Conservation (phyloP, 225 moss, liverwort and hornwort species). For the Bryoerythrophyllum caledonicum region DNA sequence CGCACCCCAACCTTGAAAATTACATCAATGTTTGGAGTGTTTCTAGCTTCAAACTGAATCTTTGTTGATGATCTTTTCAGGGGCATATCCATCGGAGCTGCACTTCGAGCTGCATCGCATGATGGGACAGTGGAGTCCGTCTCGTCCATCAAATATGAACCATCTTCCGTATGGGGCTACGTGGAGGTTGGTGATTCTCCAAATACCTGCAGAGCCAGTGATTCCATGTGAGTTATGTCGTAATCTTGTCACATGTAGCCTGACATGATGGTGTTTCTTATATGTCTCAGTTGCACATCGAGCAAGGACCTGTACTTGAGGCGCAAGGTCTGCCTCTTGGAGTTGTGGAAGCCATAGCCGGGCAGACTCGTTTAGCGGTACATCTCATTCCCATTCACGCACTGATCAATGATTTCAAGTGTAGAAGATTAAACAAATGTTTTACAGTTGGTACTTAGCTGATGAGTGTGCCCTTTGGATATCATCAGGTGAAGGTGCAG, state of each 20-base stretch:
- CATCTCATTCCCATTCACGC: background rate
- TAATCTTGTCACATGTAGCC: background rate
- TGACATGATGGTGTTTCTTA: background rate
- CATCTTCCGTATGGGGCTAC: slow-evolving; percentile 87
- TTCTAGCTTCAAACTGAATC: no score
- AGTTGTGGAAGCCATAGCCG: slow-evolving; percentile 94
- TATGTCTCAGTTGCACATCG: slow-evolving; percentile 86
- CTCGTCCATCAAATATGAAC: slow-evolving; percentile 62
- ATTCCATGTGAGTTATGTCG: no score
- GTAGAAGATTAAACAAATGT: no score
- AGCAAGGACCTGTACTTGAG: slow-evolving; percentile 94
- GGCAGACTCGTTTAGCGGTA: slow-evolving; percentile 88
- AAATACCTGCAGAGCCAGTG: background rate
- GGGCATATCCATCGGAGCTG: slow-evolving; percentile 72
- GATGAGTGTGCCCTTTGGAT: background rate
- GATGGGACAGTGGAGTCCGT: slow-evolving; percentile 72
- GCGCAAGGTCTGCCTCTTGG: slow-evolving; percentile 74
- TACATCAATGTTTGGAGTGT: no score
- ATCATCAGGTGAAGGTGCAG: slow-evolving; percentile 69
- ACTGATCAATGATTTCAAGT: no score
- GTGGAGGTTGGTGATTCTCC: slow-evolving; percentile 58
- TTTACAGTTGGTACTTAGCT: no score
- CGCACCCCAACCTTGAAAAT: background rate
- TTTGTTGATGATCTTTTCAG: slow-evolving; percentile 24
- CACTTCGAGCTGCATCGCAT: slow-evolving; percentile 56